These are phyloP conservation scores for Suillus plorans DNA, from an alignment of 768 basidiomycete genomes.

Conservation along the genomic window DNA sequence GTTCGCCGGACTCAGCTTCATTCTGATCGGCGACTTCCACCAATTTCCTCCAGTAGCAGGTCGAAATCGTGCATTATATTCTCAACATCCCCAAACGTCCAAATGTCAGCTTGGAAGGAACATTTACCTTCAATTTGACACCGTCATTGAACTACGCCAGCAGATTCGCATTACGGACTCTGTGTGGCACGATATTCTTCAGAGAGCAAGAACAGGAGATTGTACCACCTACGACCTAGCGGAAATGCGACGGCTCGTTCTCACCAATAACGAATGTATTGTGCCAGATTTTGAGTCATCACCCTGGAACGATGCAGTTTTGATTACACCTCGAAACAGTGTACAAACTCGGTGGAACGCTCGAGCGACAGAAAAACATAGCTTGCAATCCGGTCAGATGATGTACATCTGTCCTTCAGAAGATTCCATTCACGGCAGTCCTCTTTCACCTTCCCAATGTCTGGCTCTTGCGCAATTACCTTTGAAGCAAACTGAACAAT, in stretches of 20 bases:
- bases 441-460: no score
- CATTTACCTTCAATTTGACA: conserved; percentile 31
- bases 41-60: conserved; percentile 20
- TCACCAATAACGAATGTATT: no score
- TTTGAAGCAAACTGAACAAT: no score
- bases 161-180: conserved; percentile 35
- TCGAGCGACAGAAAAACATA: no score
- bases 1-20: conserved; percentile 40
- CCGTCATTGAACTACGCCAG: conserved; percentile 35
- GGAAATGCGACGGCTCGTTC: not conserved
- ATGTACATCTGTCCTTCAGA: no score
- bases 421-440: no score
- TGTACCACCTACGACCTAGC: not conserved
- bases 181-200: conserved; percentile 30
- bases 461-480: no score
- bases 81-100: not conserved
- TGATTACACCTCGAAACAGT: not conserved
- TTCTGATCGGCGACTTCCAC: conserved; percentile 43
- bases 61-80: conserved; percentile 12
- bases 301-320: no score
- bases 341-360: not conserved
- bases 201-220: conserved; percentile 12
- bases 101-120: conserved; percentile 17
- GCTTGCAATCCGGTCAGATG: no score
- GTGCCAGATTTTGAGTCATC: no score